Percentiles rank a stretch among this genome's conserved stretches.
phyloP scores from a whole-genome alignment of 148 eudicot genomes.

The Chenopodium suecicum region DNA sequence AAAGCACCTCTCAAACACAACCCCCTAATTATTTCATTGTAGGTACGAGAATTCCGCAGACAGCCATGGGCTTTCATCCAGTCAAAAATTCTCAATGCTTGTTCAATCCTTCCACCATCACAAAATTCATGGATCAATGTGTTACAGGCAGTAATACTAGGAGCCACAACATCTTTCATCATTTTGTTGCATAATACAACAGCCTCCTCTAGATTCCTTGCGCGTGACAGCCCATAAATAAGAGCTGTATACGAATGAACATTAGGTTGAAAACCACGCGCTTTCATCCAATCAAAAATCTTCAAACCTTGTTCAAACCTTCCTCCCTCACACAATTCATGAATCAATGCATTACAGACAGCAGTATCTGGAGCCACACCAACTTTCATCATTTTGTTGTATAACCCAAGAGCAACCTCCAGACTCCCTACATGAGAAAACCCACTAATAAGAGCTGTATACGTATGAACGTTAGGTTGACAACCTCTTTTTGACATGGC shows the following conservation, averaged over 20 bases:
- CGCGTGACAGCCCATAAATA: too few relatives aligned
- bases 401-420: conserved; percentile 64
- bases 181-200: too few relatives aligned
- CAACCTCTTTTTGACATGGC: conserved; percentile 53
- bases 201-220: too few relatives aligned
- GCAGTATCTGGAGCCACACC: conserved; percentile 52
- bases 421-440: conserved; percentile 43
- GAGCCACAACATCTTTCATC: too few relatives aligned
- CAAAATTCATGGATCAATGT: conserved; percentile 56
- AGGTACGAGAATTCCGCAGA: conserved; percentile 46
- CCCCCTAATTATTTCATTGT: conserved; percentile 61
- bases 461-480: conserved; percentile 67
- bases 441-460: conserved; percentile 78
- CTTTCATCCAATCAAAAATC: conserved; percentile 62
- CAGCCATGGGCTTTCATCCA: conserved; percentile 53
- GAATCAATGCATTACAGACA: conserved; percentile 61
- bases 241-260: too few relatives aligned
- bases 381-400: conserved; percentile 59
- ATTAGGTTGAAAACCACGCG: conserved; percentile 25
- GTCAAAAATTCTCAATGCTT: conserved; percentile 48
- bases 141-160: conserved; percentile 54
- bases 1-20: conserved; percentile 44
- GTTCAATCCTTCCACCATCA: conserved; percentile 37
- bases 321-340: conserved; percentile 43
- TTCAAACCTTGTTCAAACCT: conserved; percentile 40